Evolutionary conservation across 2,329 filamentous ascomycete species (phyloP).

Genomic region (Cladophialophora yegresii): DNA sequence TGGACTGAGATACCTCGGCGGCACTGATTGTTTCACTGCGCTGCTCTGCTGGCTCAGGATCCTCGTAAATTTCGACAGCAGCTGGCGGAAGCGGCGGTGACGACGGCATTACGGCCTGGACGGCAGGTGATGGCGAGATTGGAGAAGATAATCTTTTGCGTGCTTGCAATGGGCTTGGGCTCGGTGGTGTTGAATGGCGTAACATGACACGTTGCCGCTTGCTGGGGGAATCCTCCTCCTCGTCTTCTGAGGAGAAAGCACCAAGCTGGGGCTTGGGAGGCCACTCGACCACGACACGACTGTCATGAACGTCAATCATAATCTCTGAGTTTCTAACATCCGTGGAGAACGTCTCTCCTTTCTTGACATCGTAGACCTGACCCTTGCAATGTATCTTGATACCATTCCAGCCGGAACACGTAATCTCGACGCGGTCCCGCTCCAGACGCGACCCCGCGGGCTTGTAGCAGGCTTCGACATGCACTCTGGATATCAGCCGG

Average conservation of each 20-base stretch:
- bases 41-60: slow-evolving; percentile 46
- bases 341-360: slow-evolving; percentile 86
- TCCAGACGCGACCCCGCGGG: slow-evolving; percentile 67
- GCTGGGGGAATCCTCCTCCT: slow-evolving; percentile 55
- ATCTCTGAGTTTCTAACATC: slow-evolving; percentile 86
- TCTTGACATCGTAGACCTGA: slow-evolving; percentile 78
- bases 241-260: slow-evolving; percentile 35
- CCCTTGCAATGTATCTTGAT: slow-evolving; percentile 90
- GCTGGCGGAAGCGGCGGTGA: slow-evolving; percentile 39
- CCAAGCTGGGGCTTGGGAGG: slow-evolving; percentile 57
- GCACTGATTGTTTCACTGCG: slow-evolving; percentile 10
- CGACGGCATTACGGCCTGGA: slow-evolving; percentile 50
- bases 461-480: slow-evolving; percentile 84
- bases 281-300: slow-evolving; percentile 87
- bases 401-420: slow-evolving; percentile 95
- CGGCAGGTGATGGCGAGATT: slow-evolving; percentile 68
- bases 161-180: slow-evolving; percentile 57
- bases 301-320: slow-evolving; percentile 92
- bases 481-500: slow-evolving; percentile 87
- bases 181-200: slow-evolving; percentile 40
- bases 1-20: slow-evolving; percentile 24
- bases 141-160: slow-evolving; percentile 70
- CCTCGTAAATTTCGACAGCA: slow-evolving; percentile 69
- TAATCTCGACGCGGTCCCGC: slow-evolving; percentile 77
- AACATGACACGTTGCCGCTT: slow-evolving; percentile 47